Conservation (phyloP, 2,329 filamentous ascomycete species). For the Stemphylium lycopersici region DNA sequence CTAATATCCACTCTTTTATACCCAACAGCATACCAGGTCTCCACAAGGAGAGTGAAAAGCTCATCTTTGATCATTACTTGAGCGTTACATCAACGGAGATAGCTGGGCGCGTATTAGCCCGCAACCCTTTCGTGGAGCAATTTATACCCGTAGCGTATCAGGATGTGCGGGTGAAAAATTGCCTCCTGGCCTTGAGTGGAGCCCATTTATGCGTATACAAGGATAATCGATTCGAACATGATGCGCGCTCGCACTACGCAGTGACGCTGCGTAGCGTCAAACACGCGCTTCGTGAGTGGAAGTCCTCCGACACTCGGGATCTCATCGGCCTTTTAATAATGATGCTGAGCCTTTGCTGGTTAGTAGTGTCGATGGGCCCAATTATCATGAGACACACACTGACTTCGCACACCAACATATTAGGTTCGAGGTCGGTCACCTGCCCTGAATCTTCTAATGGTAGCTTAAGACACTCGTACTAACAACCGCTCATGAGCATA, state of each 20-base stretch:
- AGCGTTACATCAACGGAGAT: slow-evolving; percentile 1
- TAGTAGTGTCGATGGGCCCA: background rate
- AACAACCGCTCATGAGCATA: background rate
- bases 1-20: background rate
- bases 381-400: no score
- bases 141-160: slow-evolving; percentile 8
- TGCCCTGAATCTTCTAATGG: no score
- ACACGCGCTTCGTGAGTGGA: slow-evolving; percentile 3
- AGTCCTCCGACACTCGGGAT: background rate
- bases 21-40: slow-evolving; percentile 1
- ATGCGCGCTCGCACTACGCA: slow-evolving; percentile 6
- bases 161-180: background rate
- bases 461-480: background rate
- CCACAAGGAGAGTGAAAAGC: background rate
- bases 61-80: slow-evolving; percentile 9
- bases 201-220: background rate
- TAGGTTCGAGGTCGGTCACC: no score
- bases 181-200: slow-evolving; percentile 6
- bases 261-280: slow-evolving; percentile 7
- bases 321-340: slow-evolving; percentile 1
- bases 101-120: background rate
- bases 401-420: no score
- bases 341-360: slow-evolving; percentile 2
- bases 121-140: slow-evolving; percentile 4
- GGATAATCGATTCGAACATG: slow-evolving; percentile 2